Evolutionary conservation across 2,329 filamentous ascomycete species (phyloP).

Genomic region (Biscogniauxia marginata): DNA sequence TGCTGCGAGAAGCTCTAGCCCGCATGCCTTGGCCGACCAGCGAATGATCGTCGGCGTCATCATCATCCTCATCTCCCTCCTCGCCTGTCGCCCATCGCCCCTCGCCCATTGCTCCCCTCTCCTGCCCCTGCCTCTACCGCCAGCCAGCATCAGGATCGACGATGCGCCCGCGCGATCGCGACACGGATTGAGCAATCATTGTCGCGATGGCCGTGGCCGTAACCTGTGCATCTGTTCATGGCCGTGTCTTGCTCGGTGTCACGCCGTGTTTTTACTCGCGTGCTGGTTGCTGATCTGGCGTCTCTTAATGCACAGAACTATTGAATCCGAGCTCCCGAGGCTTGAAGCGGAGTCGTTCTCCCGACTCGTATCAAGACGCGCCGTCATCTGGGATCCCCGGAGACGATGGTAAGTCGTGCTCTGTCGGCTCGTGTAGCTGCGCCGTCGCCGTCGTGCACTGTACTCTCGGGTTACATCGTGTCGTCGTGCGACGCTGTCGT

Average conservation of each 20-base stretch:
- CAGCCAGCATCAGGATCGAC: background rate
- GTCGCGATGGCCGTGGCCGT: slow-evolving; percentile 20
- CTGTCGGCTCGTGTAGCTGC: slow-evolving; percentile 32
- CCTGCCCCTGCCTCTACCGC: background rate
- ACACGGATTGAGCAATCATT: slow-evolving; percentile 15
- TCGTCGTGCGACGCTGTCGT: slow-evolving; percentile 34
- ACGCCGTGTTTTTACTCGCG: slow-evolving; percentile 20
- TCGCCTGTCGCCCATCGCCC: slow-evolving; percentile 6
- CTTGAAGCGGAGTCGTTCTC: slow-evolving; percentile 77
- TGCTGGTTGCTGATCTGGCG: slow-evolving; percentile 23
- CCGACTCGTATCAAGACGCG: slow-evolving; percentile 61
- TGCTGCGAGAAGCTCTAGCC: slow-evolving; percentile 5
- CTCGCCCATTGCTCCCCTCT: background rate
- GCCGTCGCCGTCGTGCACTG: slow-evolving; percentile 23
- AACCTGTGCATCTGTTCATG: slow-evolving; percentile 20
- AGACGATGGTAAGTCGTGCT: slow-evolving; percentile 70
- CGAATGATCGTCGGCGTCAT: slow-evolving; percentile 22
- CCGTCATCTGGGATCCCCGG: slow-evolving; percentile 55
- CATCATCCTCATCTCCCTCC: slow-evolving; percentile 11
- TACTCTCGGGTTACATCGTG: slow-evolving; percentile 22
- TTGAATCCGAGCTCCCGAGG: slow-evolving; percentile 61
- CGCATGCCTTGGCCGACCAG: slow-evolving; percentile 4
- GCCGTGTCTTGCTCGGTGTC: slow-evolving; percentile 16
- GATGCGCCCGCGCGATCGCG: background rate
- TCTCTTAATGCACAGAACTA: slow-evolving; percentile 42